These are phyloP conservation scores for Trichoderma sp. DNA, from an alignment of 2,329 filamentous ascomycete species.

Conservation along the genomic window DNA sequence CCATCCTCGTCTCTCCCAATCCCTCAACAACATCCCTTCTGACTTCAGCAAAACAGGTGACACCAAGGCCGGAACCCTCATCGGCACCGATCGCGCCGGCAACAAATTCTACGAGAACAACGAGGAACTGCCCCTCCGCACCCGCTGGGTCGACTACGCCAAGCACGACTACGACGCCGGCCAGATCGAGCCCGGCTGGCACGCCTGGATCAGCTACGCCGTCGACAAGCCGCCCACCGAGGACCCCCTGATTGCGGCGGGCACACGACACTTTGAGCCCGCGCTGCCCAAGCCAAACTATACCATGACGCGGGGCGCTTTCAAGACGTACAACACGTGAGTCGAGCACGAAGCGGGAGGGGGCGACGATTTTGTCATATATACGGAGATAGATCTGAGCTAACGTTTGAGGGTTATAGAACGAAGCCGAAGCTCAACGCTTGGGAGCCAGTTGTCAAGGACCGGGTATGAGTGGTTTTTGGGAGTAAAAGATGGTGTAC, in stretches of 20 bases:
- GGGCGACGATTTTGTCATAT: no score
- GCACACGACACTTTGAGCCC: conserved; percentile 75
- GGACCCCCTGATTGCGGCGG: conserved; percentile 72
- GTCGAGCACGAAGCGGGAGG: conserved; percentile 47
- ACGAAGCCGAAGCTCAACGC: conserved; percentile 57
- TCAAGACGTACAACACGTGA: conserved; percentile 94
- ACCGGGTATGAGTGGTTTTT: conserved; percentile 37
- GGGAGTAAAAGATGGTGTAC: conserved; percentile 35
- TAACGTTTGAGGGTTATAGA: conserved; percentile 41
- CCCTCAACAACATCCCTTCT: neutral
- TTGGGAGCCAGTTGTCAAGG: conserved; percentile 55
- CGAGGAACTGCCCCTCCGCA: conserved; percentile 93
- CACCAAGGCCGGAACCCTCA: conserved; percentile 87
- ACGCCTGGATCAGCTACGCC: conserved; percentile 95
- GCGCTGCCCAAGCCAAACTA: conserved; percentile 71
- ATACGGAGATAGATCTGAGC: conserved; percentile 24
- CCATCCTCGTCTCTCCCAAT: neutral
- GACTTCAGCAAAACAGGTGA: conserved; percentile 64
- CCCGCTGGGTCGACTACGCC: conserved; percentile 97
- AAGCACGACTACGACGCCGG: conserved; percentile 78
- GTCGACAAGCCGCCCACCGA: conserved; percentile 82
- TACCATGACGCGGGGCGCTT: conserved; percentile 77
- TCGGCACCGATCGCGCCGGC: conserved; percentile 86
- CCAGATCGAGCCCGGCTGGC: conserved; percentile 95
- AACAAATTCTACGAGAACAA: conserved; percentile 98